Evolutionary conservation across 805 yeast species (phyloP), one percentile per base, ranked within the genome.

Genomic region (Candida gorgasii): DNA sequence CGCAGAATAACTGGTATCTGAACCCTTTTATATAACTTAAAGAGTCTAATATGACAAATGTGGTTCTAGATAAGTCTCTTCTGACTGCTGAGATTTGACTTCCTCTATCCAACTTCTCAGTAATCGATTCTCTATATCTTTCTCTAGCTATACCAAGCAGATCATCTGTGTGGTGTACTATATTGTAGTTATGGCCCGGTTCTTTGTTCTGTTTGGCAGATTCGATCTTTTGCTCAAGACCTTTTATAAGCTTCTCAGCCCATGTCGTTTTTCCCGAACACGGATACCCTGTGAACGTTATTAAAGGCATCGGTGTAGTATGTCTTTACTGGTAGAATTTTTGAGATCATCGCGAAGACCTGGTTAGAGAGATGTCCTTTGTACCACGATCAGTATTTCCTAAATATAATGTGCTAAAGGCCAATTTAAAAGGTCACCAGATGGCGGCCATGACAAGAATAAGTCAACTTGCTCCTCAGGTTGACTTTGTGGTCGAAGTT

Each of bases 371-470:
- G n/a, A 19, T 32, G 36, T 32, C 23, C 35, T 89, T 89, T 56
- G 58, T 74, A 11, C 96, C 97, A 1, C 64, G 97, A 39, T 55
- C 67, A 26, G 58, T 62, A n/a, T 90, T 90, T 53, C 96, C 97
- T 1, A 72, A 75, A 11, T 85, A 85, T 58, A 78, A 79, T 39
- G 76, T 89, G 11, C 72, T 81, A 1, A 63, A 84, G 15, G 80
- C 93, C 1, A 89, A 86, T 59, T 89, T 89, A 65, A 88, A 88
- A 53, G 97, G 97, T 9, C 97, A 90, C 58, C 98, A 92, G 54
- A 79, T 80, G 47, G 82, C 80, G 47, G 96, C 97, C 0, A 67
- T 92, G 20, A 75, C 79, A 36, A 75, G 67, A 46, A 79, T 90
- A 67, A 74, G 80, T 11, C 78, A 76, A 27, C 59, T 88, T 22